Conservation (phyloP, 176 grass and related monocot species). For the Poa pratensis region DNA sequence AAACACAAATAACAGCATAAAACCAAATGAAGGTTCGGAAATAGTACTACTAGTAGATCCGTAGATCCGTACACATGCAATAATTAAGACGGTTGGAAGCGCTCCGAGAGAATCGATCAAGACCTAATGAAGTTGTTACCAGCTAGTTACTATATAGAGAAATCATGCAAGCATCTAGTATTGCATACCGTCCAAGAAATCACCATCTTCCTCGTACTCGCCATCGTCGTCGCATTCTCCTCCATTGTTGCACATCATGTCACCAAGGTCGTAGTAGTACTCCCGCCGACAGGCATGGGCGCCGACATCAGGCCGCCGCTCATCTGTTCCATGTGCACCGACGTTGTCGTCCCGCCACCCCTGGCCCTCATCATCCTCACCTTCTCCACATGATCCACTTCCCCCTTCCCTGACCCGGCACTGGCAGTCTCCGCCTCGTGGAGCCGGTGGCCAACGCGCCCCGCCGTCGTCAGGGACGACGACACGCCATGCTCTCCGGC, state of each 20-base stretch:
- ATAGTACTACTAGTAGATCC: slow-evolving; percentile 9
- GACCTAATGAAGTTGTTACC: slow-evolving; percentile 27
- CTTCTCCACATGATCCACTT: slow-evolving; percentile 34
- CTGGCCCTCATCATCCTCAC: slow-evolving; percentile 39
- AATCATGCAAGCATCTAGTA: slow-evolving; percentile 44
- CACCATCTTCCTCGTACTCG: slow-evolving; percentile 58
- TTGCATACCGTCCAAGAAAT: slow-evolving; percentile 70
- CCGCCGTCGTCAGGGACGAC: slow-evolving; percentile 28
- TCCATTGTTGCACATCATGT: slow-evolving; percentile 55
- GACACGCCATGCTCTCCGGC: background rate
- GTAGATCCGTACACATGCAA: slow-evolving; percentile 37
- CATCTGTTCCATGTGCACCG: slow-evolving; percentile 44
- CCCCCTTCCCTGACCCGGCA: slow-evolving; percentile 35
- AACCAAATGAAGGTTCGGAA: slow-evolving; percentile 27
- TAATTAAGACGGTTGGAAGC: slow-evolving; percentile 26
- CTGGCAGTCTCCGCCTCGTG: background rate
- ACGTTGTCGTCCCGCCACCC: slow-evolving; percentile 33
- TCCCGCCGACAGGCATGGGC: slow-evolving; percentile 32
- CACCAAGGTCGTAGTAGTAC: slow-evolving; percentile 60
- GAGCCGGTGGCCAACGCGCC: background rate
- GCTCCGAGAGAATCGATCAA: slow-evolving; percentile 40
- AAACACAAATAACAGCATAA: slow-evolving; percentile 1
- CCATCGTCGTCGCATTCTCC: slow-evolving; percentile 58
- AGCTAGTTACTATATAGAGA: slow-evolving; percentile 26
- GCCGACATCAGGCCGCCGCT: slow-evolving; percentile 32